Evolutionary conservation across 1,284 basidiomycete species (phyloP), one percentile per base, ranked within the genome.

Genomic region (Ustilago loliicola): DNA sequence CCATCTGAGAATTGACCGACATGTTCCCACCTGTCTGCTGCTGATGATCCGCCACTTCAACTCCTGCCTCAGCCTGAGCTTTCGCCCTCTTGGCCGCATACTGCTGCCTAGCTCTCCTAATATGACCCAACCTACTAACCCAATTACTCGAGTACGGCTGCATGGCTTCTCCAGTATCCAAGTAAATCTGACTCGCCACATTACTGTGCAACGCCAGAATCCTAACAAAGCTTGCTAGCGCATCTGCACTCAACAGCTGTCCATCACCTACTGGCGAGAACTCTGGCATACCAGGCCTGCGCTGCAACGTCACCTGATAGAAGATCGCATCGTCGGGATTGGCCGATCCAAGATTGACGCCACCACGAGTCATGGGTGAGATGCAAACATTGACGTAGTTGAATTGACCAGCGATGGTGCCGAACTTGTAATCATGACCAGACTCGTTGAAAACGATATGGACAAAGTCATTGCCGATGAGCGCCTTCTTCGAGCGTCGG

Each of bases 371-470:
- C 61, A 75, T 81, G 21, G 84, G 85, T 59, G 85, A 86, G 81
- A 99, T 93, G 82, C 99, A 92, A 82, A 99, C 95, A 87, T 98
- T 99, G 85, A 98, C 91, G 85, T 96, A 98, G 87, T 98, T 96
- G 89, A 98, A 99, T 83, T 94, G 91, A 1, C 96, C 97, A 29
- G 90, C 88, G 73, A 98, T 89, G 25, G 96, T 98, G 87, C 96
- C 94, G 84, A 98, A 98, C 61, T 88, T 89, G 87, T 98, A 99
- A 4, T 87, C 87, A 3, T 60, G 57, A 19, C 83, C 83, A 2
- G 80, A 79, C 61, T 86, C 97, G 88, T 99, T 99, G 92, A 95
- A 99, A 65, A 99, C 91, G 83, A 99, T 96, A 75, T 85, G 85
- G 19, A 85, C 84, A 68, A 77, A 85, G 55, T 85, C 84, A 67